Percentiles rank a stretch among this genome's conserved stretches.
Evolutionary conservation across 345 rosid species (phyloP).

Genomic region (Ailanthus altissimus): DNA sequence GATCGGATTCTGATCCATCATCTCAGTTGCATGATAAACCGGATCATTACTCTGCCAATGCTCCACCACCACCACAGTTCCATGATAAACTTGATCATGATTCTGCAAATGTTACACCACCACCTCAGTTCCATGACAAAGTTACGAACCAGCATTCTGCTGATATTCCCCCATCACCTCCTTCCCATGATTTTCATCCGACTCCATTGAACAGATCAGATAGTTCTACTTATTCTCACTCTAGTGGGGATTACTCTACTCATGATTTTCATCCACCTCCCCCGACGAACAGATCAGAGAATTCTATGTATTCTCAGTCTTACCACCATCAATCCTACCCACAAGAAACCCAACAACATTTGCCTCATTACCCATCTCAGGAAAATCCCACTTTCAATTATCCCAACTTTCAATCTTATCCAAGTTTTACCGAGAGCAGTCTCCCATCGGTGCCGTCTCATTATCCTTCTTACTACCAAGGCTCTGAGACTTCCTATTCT

Average conservation of each 20-base stretch:
- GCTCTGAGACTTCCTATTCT: slow-evolving; percentile 62
- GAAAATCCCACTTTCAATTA: slow-evolving; percentile 47
- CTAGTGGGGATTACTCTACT: slow-evolving; percentile 48
- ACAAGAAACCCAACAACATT: slow-evolving; percentile 59
- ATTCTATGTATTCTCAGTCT: slow-evolving; percentile 51
- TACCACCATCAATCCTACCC: slow-evolving; percentile 55
- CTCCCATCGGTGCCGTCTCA: slow-evolving; percentile 71
- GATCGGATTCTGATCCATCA: slow-evolving; percentile 48
- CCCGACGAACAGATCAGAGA: slow-evolving; percentile 41
- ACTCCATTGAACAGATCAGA: slow-evolving; percentile 43
- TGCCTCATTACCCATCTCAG: slow-evolving; percentile 59
- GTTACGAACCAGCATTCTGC: slow-evolving; percentile 40
- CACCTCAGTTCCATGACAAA: slow-evolving; percentile 42
- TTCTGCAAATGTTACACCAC: slow-evolving; percentile 42
- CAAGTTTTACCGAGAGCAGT: slow-evolving; percentile 78
- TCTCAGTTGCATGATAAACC: slow-evolving; percentile 48
- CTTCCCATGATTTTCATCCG: slow-evolving; percentile 57
- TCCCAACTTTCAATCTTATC: slow-evolving; percentile 90
- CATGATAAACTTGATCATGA: slow-evolving; percentile 50
- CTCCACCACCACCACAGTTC: slow-evolving; percentile 42
- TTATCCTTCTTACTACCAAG: slow-evolving; percentile 63
- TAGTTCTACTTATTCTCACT: slow-evolving; percentile 49
- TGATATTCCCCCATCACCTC: slow-evolving; percentile 46
- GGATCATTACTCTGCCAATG: slow-evolving; percentile 46
- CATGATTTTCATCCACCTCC: slow-evolving; percentile 60